Base-by-base conservation (phyloP, 1,284 basidiomycete species). In the Termitomyces sp. region DNA sequence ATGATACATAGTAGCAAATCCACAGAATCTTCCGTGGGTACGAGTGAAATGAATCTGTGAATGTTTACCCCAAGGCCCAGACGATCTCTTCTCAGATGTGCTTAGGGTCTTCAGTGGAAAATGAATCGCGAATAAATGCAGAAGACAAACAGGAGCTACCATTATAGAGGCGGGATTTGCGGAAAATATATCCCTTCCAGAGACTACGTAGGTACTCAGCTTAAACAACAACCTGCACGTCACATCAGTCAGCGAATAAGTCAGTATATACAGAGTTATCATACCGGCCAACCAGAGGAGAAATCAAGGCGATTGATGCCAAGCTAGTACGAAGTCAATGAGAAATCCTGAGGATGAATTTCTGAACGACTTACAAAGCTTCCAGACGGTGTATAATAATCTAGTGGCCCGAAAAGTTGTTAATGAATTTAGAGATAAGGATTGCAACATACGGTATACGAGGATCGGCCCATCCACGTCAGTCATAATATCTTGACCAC, bases 241-340 rank as follows among this genome's bases (percentile, higher is more conserved):
- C 9, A 34, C n/a, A 12, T 40, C 12, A 44, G 26, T 46, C 12
- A 10, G 21, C n/a, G 15, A 38, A 19, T 34, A n/a, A 13, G 28
- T 28, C 12, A 7, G 12, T 5, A 44, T 6, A 40, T 28, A 34
- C 8, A 48, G 15, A 40, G 2, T 47, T 0, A 19, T 59, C 65
- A 49, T 53, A 73, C 72, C 10, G 72, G 71, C 71, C 72, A 73
- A 19, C 71, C 70, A 53, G 68, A 71, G 15, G 70, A 70, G 60
- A 74, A 74, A 55, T 71, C 68, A 40, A 80, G 70, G 9, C 67
- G 65, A 60, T 80, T 80, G 63, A 80, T 78, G 15, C 77, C 77
- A 33, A 80, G 71, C 77, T 79, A 58, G 13, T 44, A 10, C 9
- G 13, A 1, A 6, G 30, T 21, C 4, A 31, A 15, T 30, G 19